Conservation (phyloP, 2,329 filamentous ascomycete genomes). For the Aspergillus cejpii region DNA sequence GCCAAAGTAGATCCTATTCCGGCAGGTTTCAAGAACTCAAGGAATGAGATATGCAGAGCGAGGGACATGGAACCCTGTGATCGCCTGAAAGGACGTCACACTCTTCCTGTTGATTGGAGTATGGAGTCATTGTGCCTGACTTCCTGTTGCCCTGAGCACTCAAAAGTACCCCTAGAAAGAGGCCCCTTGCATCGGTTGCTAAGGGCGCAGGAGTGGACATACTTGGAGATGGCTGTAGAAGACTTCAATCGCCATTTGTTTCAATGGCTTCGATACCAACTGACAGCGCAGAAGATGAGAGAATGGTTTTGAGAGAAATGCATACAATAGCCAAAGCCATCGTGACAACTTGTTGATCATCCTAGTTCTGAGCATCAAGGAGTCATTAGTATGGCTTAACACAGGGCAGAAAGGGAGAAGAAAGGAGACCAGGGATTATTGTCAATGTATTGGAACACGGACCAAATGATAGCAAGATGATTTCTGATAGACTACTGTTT, state of each 20-base stretch:
- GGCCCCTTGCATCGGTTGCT: conserved; percentile 26
- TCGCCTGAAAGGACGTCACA: conserved; percentile 18
- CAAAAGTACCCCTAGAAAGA: conserved; percentile 21
- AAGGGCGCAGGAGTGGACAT: conserved; percentile 17
- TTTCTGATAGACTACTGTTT: neutral
- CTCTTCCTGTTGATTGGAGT: conserved; percentile 8
- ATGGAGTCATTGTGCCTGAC: conserved; percentile 12
- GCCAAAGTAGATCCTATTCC: conserved; percentile 19
- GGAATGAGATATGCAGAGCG: conserved; percentile 30
- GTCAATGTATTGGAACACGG: neutral
- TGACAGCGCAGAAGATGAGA: neutral
- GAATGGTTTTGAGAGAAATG: neutral
- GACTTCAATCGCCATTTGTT: conserved; percentile 11
- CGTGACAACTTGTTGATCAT: neutral
- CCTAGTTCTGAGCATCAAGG: neutral
- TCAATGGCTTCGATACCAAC: conserved; percentile 10
- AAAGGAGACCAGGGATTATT: conserved; percentile 12
- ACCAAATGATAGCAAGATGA: neutral
- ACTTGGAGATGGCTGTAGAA: conserved; percentile 15
- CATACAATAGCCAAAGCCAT: neutral
- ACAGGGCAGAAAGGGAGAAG: conserved; percentile 1
- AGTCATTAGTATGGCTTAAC: neutral
- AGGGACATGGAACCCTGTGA: conserved; percentile 14
- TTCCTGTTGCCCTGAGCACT: conserved; percentile 23
- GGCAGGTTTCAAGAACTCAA: conserved; percentile 20